Percentiles rank a stretch among this genome's conserved stretches.
phyloP scores from a whole-genome alignment of 2,329 filamentous ascomycete species.

The Anthostomella pinea region DNA sequence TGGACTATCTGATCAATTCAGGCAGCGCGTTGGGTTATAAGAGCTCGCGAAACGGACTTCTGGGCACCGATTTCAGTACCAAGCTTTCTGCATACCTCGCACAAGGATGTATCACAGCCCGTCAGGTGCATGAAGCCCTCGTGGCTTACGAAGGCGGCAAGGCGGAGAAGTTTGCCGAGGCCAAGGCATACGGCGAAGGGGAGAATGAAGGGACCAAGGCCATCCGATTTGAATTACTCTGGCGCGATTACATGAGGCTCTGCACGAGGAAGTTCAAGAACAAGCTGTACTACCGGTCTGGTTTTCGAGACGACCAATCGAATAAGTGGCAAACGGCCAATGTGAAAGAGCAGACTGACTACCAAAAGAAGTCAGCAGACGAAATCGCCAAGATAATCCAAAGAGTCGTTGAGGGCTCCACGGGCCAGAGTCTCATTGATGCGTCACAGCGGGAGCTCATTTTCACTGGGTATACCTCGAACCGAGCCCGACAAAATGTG shows the following conservation, averaged over 20 bases:
- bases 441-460: constrained; percentile 72
- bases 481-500: constrained; percentile 73
- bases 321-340: constrained; percentile 50
- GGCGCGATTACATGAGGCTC: constrained; percentile 79
- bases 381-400: constrained; percentile 49
- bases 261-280: constrained; percentile 67
- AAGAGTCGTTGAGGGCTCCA: constrained; percentile 64
- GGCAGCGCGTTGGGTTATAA: constrained; percentile 65
- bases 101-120: constrained; percentile 68
- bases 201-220: constrained; percentile 69
- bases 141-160: constrained; percentile 66
- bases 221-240: constrained; percentile 71
- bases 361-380: constrained; percentile 40
- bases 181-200: constrained; percentile 61
- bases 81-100: constrained; percentile 74
- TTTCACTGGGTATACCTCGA: constrained; percentile 75
- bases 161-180: constrained; percentile 36
- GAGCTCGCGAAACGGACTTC: constrained; percentile 66
- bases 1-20: constrained; percentile 58
- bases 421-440: constrained; percentile 75
- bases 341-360: constrained; percentile 16
- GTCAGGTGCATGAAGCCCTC: constrained; percentile 68
- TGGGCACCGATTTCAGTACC: constrained; percentile 70
- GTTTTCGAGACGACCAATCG: constrained; percentile 53
- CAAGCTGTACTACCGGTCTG: constrained; percentile 62